These are phyloP conservation scores for Hyaloscypha hepaticicola DNA, from an alignment of 495 filamentous ascomycete genomes.

Conservation along the genomic window DNA sequence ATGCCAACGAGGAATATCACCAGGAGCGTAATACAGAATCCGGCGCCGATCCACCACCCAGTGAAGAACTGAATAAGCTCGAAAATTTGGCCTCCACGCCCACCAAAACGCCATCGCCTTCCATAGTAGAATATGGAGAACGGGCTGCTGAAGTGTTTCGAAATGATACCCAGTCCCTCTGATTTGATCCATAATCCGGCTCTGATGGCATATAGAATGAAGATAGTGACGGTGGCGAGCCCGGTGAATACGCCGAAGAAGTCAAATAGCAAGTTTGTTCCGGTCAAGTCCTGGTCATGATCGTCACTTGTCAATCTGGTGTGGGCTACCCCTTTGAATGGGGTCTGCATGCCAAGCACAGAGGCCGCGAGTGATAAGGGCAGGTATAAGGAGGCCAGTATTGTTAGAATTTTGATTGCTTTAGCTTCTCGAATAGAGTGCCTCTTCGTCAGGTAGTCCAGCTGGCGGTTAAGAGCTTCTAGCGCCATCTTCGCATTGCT, in stretches of 20 bases:
- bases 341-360: constrained; percentile 2
- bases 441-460: constrained; percentile 11
- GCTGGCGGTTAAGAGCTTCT: constrained; percentile 16
- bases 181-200: constrained; percentile 8
- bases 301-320: not conserved
- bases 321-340: constrained; percentile 6
- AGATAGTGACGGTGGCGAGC: constrained; percentile 11
- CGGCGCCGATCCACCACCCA: constrained; percentile 7
- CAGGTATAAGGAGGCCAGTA: constrained; percentile 11
- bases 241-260: constrained; percentile 10
- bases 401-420: constrained; percentile 9
- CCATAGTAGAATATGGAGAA: constrained; percentile 14
- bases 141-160: not conserved
- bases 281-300: constrained; percentile 3
- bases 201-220: constrained; percentile 14
- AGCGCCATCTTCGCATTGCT: constrained; percentile 5
- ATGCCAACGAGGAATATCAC: constrained; percentile 12
- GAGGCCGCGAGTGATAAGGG: constrained; percentile 10
- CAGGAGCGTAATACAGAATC: constrained; percentile 7
- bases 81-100: constrained; percentile 9
- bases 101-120: constrained; percentile 12
- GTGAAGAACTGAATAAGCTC: constrained; percentile 5
- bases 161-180: constrained; percentile 10
- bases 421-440: constrained; percentile 5
- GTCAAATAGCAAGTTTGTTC: constrained; percentile 14